Evolutionary conservation across 177 flowering plant species (phyloP), one percentile per base, ranked within the genome.

Genomic region (Telopea speciosissima): DNA sequence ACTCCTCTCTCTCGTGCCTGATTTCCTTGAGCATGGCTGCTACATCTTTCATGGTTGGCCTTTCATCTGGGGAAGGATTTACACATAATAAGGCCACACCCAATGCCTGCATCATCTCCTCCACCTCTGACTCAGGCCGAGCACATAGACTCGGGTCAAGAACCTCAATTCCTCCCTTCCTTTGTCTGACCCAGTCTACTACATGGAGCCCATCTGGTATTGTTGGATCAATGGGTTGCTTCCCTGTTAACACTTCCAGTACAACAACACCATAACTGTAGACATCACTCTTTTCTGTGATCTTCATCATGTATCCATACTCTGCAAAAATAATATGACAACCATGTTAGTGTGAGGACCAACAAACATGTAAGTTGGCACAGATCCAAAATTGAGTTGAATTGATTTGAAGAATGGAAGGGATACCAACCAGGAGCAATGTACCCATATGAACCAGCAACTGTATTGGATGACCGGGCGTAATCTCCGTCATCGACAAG

Each of bases 391-490:
- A 44, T 42, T n/a, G 65, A 58, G 45, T n/a, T 13, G 11, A 11
- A 45, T 44, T n/a, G 66, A 59, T 45, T 23, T 13, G 11, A 62
- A 22, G 8, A 28, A 67, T 49, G 26, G 19, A 54, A 61, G 24
- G 11, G 68, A 54, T 56, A 71, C 83, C 44, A 24, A 92, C 97
- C 98, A 54, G 97, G 98, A 54, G 98, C 98, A 17, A 92, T 92
- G 79, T 92, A 92, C 12, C 98, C 98, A 66, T 83, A 91, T 28
- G 98, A 92, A 36, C 98, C 98, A 8, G 96, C 96, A 23, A 92
- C 81, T 0, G 95, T 91, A 73, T 81, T 86, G 36, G 97, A 89
- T 17, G 93, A 88, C 8, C 88, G 81, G 24, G 85, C 89, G 44
- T 83, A 89, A 72, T 89, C 93, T 60, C 85, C 81, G 67, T 84